Evolutionary conservation across 2,329 filamentous ascomycete species (phyloP), one percentile per base, ranked within the genome.

Genomic region (Teratosphaeria zuluensis): DNA sequence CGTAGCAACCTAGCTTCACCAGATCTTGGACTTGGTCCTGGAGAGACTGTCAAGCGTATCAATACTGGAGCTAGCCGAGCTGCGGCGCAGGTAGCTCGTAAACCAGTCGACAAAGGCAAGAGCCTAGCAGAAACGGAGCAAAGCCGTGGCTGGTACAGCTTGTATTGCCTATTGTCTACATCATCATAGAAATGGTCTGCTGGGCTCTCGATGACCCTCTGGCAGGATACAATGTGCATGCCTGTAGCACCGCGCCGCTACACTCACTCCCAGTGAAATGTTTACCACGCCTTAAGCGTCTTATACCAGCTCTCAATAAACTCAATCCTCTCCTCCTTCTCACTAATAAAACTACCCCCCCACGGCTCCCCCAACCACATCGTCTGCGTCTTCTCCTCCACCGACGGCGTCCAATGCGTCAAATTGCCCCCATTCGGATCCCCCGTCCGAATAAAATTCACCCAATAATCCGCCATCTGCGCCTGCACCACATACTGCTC

Each of bases 1-100:
- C 63, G 68, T 16, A 71, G 71, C 58, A 62, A 72, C 63, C 63
- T 73, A 1, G 66, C 68, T 2, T 69, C 68, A 19, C 69, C 68
- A 1, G 63, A 68, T 30, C 54, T 64, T 52, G 58, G 42, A 48
- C 42, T 48, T 8, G 12, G 19, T 38, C 16, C 42, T 55, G 42
- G 33, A 53, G 61, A 64, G n/a, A 69, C 67, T 1, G 58, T 70
- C 21, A 59, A 66, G n/a, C 64, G 68, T 5, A 65, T 67, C 4
- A 63, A 66, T 4, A 68, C 64, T 2, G 61, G 64, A 21, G 59
- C 62, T 9, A 65, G 62, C 35, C 61, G 62, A 21, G 56, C 57
- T 9, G n/a, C 55, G 14, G 7, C 52, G 8, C 24, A 30, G 21
- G 30, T 53, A 11, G 5, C 53, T 6, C 42, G 55, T 19, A 51